phyloP scores from a whole-genome alignment of 768 basidiomycete genomes.

The button mushroom (Agaricus bisporus) region DNA sequence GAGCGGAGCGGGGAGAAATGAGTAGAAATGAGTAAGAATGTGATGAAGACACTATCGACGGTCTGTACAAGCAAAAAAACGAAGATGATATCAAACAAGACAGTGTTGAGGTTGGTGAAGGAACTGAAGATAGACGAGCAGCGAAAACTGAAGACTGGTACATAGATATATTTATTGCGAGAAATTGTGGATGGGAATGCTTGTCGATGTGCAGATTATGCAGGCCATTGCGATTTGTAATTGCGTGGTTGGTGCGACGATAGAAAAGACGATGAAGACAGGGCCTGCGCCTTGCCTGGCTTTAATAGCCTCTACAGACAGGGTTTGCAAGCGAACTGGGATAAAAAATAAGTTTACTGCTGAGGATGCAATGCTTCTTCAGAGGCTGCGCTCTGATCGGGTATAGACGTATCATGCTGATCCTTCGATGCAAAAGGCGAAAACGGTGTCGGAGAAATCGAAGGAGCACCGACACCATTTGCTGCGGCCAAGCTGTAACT shows the following conservation, averaged over 20 bases:
- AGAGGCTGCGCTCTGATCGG: constrained; percentile 26
- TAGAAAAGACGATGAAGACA: constrained; percentile 15
- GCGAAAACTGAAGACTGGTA: constrained; percentile 12
- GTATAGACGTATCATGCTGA: constrained; percentile 27
- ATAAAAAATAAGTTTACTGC: constrained; percentile 24
- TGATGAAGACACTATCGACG: constrained; percentile 1
- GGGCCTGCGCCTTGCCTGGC: constrained; percentile 28
- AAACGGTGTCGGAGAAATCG: constrained; percentile 22
- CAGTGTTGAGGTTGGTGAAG: constrained; percentile 5
- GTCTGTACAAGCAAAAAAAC: constrained; percentile 5
- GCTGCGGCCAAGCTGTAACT: constrained; percentile 21
- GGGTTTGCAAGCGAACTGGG: constrained; percentile 17
- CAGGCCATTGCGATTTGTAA: constrained; percentile 13
- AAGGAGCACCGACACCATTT: constrained; percentile 15
- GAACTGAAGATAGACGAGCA: constrained; percentile 16
- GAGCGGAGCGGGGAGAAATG: constrained; percentile 6
- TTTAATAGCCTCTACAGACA: constrained; percentile 41
- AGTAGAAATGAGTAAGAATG: constrained; percentile 8
- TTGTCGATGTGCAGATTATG: constrained; percentile 11
- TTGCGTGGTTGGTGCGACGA: constrained; percentile 17
- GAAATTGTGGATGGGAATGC: constrained; percentile 12
- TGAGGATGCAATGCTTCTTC: constrained; percentile 28
- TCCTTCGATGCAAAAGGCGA: constrained; percentile 32
- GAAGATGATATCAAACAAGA: constrained; percentile 6
- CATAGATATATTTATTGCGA: constrained; percentile 16